Percentiles rank a stretch among this genome's conserved stretches.
phyloP scores from a whole-genome alignment of 352 stramenopile species.

The Plasmopara halstedii region DNA sequence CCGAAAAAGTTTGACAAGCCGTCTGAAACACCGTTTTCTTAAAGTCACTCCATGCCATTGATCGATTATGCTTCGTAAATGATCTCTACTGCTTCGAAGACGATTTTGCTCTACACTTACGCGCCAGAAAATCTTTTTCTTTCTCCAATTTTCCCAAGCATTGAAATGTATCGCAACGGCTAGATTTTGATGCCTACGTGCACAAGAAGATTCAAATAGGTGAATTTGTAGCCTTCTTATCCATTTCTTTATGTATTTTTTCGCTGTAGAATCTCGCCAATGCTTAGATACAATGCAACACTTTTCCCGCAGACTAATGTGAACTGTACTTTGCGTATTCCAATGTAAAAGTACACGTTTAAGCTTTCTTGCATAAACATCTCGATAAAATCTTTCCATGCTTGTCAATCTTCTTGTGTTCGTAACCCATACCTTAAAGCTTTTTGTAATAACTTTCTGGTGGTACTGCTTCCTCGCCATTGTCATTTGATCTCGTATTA shows the following conservation, averaged over 20 bases:
- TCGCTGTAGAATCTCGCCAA: conserved; percentile 1
- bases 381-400: neutral
- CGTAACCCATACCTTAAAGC: conserved; percentile 5
- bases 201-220: neutral
- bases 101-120: conserved; percentile 3
- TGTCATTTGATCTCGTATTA: neutral
- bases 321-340: neutral
- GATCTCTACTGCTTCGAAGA: neutral
- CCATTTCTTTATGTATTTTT: conserved; percentile 9
- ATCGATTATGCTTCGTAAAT: conserved; percentile 8
- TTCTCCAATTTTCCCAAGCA: conserved; percentile 10
- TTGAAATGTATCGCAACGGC: conserved; percentile 7
- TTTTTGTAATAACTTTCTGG: conserved; percentile 1
- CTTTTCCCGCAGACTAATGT: neutral
- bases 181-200: conserved; percentile 3
- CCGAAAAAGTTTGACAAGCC: conserved; percentile 35
- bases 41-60: conserved; percentile 24
- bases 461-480: conserved; percentile 9
- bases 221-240: conserved; percentile 2
- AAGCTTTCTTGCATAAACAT: conserved; percentile 2
- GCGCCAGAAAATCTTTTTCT: neutral
- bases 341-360: conserved; percentile 1
- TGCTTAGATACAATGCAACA: conserved; percentile 6
- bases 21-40: conserved; percentile 25
- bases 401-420: neutral